Percentiles rank a stretch among this genome's conserved stretches.
These are phyloP conservation scores for Tolypocladium endophyticum DNA, from an alignment of 2,329 filamentous ascomycete species.

Conservation along the genomic window DNA sequence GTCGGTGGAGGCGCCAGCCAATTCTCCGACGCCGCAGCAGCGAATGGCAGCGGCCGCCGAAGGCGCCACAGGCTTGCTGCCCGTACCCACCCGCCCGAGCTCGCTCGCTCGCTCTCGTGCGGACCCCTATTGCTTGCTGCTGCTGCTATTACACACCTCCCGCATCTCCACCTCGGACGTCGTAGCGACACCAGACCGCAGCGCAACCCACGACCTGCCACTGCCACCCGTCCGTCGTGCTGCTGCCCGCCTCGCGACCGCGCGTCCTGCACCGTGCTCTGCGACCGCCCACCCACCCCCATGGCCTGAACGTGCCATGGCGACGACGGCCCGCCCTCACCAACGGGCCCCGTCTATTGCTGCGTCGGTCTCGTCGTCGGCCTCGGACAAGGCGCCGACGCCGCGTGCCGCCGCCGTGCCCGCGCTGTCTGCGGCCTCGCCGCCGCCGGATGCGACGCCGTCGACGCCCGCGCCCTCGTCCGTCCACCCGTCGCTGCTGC, in stretches of 20 bases:
- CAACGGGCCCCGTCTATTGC: conserved; percentile 9
- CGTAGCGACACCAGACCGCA: neutral
- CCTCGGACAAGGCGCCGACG: conserved; percentile 3
- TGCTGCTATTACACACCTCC: neutral
- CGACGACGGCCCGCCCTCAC: conserved; percentile 10
- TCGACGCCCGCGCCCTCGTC: conserved; percentile 3
- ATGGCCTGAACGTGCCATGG: conserved; percentile 12
- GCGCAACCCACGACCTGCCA: neutral
- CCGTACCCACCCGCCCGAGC: neutral
- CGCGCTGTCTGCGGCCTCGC: neutral
- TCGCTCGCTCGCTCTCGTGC: neutral
- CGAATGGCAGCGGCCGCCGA: neutral
- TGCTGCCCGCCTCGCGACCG: neutral
- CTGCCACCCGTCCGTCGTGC: neutral
- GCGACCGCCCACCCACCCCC: neutral
- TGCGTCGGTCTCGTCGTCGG: conserved; percentile 5
- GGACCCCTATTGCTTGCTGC: neutral
- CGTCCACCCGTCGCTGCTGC: conserved; percentile 39
- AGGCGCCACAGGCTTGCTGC: neutral
- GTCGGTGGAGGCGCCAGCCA: neutral
- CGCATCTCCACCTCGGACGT: neutral
- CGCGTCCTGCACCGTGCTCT: neutral
- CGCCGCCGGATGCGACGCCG: neutral
- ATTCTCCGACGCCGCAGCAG: too few species aligned
- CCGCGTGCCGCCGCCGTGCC: neutral